Evolutionary conservation across 2,329 filamentous ascomycete species (phyloP).

Genomic region (Pezicula neosporulosa): DNA sequence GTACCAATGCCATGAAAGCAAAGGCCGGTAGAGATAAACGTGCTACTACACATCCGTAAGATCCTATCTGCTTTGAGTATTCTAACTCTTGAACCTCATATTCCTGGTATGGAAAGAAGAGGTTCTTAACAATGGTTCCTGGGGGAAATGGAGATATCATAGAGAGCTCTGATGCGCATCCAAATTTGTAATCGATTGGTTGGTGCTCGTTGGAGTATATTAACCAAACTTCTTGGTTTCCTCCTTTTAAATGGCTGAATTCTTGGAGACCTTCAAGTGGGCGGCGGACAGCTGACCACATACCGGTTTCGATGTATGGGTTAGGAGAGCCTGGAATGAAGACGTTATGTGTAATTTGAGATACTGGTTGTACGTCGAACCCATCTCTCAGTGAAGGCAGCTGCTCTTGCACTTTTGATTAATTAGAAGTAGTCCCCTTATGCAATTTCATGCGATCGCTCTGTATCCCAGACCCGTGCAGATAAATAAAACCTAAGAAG

Average conservation of each 20-base stretch:
- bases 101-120: neutral
- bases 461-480: too few relatives aligned
- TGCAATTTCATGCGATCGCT: too few relatives aligned
- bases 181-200: neutral
- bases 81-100: neutral
- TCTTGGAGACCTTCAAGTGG: neutral
- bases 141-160: neutral
- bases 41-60: neutral
- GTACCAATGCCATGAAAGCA: neutral
- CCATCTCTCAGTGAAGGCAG: constrained; percentile 56
- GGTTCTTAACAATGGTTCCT: neutral
- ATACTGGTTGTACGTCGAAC: constrained; percentile 46
- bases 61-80: neutral
- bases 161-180: neutral
- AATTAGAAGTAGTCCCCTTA: too few relatives aligned
- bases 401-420: neutral
- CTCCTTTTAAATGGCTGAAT: neutral
- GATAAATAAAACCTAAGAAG: neutral
- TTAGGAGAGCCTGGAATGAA: neutral
- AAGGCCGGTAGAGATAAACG: neutral
- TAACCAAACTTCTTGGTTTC: neutral
- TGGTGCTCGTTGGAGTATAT: neutral
- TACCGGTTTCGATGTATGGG: neutral
- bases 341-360: constrained; percentile 45
- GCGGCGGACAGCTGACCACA: neutral